Conservation (phyloP, 2,329 filamentous ascomycete genomes). For the Fusarium drepaniforme region DNA sequence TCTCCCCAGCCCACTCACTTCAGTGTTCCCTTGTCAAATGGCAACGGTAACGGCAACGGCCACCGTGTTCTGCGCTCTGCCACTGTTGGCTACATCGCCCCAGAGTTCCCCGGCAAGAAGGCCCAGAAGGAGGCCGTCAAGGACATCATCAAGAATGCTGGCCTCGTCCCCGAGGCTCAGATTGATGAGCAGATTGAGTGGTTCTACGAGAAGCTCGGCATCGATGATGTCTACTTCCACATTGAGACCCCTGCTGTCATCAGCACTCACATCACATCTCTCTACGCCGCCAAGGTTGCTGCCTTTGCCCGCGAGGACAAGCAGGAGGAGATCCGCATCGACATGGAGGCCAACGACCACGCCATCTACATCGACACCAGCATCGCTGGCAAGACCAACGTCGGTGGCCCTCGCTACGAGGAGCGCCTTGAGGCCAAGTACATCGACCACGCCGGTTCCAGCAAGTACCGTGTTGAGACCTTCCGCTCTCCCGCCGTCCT, state of each 20-base stretch:
- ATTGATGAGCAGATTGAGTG: slow-evolving; percentile 89
- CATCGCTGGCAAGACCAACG: slow-evolving; percentile 82
- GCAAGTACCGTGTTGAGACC: slow-evolving; percentile 93
- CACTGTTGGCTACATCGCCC: slow-evolving; percentile 93
- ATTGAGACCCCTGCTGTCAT: slow-evolving; percentile 89
- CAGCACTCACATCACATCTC: slow-evolving; percentile 92
- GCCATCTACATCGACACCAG: slow-evolving; percentile 99
- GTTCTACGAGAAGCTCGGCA: slow-evolving; percentile 98
- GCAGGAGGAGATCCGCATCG: slow-evolving; percentile 91
- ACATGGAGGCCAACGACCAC: slow-evolving; percentile 95
- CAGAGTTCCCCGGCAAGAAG: slow-evolving; percentile 91
- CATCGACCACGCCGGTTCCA: slow-evolving; percentile 80
- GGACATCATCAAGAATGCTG: slow-evolving; percentile 80
- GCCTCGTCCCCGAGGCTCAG: slow-evolving; percentile 87
- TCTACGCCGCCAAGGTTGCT: slow-evolving; percentile 97
- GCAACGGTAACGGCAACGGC: slow-evolving; percentile 58
- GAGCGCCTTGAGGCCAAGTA: slow-evolving; percentile 95
- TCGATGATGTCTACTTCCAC: slow-evolving; percentile 98
- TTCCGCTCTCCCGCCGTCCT: slow-evolving; percentile 92
- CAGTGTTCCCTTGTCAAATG: slow-evolving; percentile 69
- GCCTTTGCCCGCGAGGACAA: slow-evolving; percentile 94
- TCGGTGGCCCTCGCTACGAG: slow-evolving; percentile 90
- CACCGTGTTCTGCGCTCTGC: slow-evolving; percentile 86
- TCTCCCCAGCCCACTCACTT: slow-evolving; percentile 92
- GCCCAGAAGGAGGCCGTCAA: slow-evolving; percentile 93